Conservation (phyloP, 1,139 yeast species). For the Yamadazyma epiphylla region DNA sequence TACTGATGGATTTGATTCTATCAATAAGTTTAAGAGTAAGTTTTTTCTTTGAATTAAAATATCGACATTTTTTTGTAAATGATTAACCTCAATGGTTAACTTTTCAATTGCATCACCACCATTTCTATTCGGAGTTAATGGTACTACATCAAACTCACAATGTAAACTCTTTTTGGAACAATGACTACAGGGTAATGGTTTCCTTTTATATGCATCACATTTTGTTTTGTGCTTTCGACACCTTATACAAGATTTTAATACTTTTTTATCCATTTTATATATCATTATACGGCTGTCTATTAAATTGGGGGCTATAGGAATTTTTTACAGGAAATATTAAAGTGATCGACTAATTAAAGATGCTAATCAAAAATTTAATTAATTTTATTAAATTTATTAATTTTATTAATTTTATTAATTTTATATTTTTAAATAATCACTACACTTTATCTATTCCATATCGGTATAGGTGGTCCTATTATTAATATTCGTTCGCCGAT, state of each 20-base stretch:
- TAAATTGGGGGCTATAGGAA: no score
- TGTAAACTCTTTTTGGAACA: conserved; percentile 48
- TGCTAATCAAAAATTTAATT: no score
- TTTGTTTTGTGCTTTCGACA: conserved; percentile 65
- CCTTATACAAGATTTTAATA: conserved; percentile 57
- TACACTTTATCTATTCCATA: background rate
- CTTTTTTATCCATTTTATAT: conserved; percentile 12
- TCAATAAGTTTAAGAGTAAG: conserved; percentile 6
- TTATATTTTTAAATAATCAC: no score
- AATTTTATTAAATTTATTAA: no score
- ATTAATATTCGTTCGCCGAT: background rate
- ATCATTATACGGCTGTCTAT: conserved; percentile 4
- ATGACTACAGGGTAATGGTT: conserved; percentile 56
- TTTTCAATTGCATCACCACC: conserved; percentile 29
- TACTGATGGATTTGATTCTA: conserved; percentile 21
- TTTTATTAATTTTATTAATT: no score
- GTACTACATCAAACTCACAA: conserved; percentile 48
- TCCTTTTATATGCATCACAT: conserved; percentile 52
- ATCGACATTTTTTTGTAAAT: conserved; percentile 24
- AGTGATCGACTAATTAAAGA: no score
- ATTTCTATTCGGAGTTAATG: conserved; percentile 22
- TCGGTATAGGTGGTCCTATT: background rate
- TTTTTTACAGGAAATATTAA: no score
- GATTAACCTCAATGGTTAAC: conserved; percentile 27
- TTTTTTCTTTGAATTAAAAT: conserved; percentile 10